Conservation (phyloP, 805 yeast genomes). For the Yarrowia phangngaensis region DNA sequence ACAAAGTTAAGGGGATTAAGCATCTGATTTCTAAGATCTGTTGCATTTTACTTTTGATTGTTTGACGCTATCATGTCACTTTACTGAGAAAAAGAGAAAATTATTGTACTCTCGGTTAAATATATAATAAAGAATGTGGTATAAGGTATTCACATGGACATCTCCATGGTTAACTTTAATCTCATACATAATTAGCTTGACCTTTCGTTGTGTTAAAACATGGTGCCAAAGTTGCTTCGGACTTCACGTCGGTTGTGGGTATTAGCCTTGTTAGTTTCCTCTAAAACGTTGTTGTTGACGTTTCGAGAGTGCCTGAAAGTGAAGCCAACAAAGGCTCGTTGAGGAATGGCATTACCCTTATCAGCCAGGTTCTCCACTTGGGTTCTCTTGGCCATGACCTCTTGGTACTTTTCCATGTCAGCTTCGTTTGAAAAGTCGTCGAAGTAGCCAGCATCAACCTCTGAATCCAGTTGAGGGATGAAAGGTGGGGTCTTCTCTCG, state of each 20-base stretch:
- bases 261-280: slow-evolving; percentile 23
- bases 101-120: no score
- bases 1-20: no score
- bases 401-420: slow-evolving; percentile 96
- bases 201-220: slow-evolving; percentile 7
- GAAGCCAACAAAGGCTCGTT: slow-evolving; percentile 82
- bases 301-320: slow-evolving; percentile 78
- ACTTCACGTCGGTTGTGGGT: slow-evolving; percentile 8
- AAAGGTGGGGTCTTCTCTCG: slow-evolving; percentile 83
- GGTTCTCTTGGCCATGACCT: slow-evolving; percentile 87
- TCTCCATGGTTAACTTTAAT: no score
- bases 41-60: no score
- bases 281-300: slow-evolving; percentile 17
- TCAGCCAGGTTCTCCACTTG: slow-evolving; percentile 79
- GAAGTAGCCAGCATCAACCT: slow-evolving; percentile 97
- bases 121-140: no score
- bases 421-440: slow-evolving; percentile 96
- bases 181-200: no score
- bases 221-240: slow-evolving; percentile 21
- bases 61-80: no score
- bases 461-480: slow-evolving; percentile 93
- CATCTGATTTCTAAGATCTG: no score
- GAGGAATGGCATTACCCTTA: slow-evolving; percentile 52
- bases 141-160: no score
- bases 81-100: no score